Conservation (phyloP, 202 grass and related monocot species). For the Carex arenaria region DNA sequence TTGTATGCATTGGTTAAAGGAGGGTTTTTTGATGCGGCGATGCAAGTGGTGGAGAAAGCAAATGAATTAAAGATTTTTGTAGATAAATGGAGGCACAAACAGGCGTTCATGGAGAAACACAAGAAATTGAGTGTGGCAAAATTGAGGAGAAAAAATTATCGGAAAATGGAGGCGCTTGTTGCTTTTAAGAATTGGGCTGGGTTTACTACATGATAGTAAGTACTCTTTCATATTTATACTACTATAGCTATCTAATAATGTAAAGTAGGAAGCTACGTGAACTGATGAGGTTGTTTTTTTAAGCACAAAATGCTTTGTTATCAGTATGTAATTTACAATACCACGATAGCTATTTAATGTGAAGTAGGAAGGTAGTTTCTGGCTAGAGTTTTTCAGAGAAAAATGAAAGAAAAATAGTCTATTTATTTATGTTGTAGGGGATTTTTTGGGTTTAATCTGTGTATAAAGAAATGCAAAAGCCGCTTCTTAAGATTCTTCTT, state of each 20-base stretch:
- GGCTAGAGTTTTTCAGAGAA: background rate
- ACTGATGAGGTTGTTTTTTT: background rate
- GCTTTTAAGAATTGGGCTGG: slow-evolving; percentile 99
- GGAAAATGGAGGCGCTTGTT: slow-evolving; percentile 88
- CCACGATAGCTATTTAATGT: background rate
- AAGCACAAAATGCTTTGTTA: background rate
- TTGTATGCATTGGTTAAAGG: slow-evolving; percentile 90
- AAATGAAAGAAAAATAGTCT: background rate
- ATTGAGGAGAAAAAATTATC: slow-evolving; percentile 75
- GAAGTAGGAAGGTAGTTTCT: background rate
- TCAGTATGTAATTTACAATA: background rate
- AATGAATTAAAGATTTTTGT: slow-evolving; percentile 93
- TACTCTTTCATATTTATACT: background rate
- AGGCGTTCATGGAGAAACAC: slow-evolving; percentile 96
- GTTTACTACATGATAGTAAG: slow-evolving; percentile 46
- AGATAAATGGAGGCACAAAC: slow-evolving; percentile 98
- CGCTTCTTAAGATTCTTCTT: background rate
- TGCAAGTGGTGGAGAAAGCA: slow-evolving; percentile 92
- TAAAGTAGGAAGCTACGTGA: background rate
- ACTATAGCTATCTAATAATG: background rate
- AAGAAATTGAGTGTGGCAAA: slow-evolving; percentile 90
- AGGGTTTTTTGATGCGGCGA: slow-evolving; percentile 92
- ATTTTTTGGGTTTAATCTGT: background rate
- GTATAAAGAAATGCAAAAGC: background rate
- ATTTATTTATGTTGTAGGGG: background rate